phyloP scores from a whole-genome alignment of 345 rosid species.

The Combretum micranthum region DNA sequence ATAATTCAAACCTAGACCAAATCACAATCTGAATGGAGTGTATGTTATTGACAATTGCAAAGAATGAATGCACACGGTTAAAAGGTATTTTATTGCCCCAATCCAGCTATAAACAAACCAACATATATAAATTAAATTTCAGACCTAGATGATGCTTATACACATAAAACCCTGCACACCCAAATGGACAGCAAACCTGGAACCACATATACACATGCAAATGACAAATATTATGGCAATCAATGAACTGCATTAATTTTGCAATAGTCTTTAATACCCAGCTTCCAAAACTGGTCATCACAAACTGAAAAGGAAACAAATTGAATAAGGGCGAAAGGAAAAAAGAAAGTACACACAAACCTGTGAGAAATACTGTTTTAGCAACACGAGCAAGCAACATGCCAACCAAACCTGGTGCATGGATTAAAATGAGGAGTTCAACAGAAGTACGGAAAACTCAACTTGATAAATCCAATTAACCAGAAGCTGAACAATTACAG shows the following conservation, averaged over 20 bases:
- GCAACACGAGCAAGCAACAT: constrained; percentile 64
- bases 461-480: neutral
- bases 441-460: neutral
- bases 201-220: too few relatives aligned
- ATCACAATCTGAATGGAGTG: neutral
- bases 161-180: too few relatives aligned
- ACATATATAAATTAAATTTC: too few relatives aligned
- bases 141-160: too few relatives aligned
- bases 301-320: too few relatives aligned
- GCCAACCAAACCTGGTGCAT: constrained; percentile 61
- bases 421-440: constrained; percentile 15
- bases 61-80: constrained; percentile 19
- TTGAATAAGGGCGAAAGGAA: neutral
- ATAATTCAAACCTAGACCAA: neutral
- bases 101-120: too few relatives aligned
- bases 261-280: neutral
- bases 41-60: neutral
- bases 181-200: too few relatives aligned
- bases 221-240: too few relatives aligned
- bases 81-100: too few relatives aligned
- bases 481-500: too few relatives aligned
- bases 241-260: too few relatives aligned
- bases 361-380: constrained; percentile 67
- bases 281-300: neutral
- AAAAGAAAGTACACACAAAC: constrained; percentile 17